These are phyloP conservation scores for Hevea brasiliensis DNA, from an alignment of 345 rosid species.

Conservation along the genomic window DNA sequence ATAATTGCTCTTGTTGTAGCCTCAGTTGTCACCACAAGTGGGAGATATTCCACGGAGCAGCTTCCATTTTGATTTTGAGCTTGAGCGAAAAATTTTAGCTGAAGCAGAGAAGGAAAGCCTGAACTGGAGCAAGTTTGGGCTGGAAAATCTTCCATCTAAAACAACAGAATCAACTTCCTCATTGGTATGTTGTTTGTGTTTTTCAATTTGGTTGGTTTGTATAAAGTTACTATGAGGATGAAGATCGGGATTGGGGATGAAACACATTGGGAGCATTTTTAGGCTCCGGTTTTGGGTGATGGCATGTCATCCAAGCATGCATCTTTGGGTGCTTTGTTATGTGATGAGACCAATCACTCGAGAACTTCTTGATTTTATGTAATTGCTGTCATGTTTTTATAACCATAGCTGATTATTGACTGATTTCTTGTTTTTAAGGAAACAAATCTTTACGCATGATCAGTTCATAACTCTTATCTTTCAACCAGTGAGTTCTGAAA, in stretches of 20 bases:
- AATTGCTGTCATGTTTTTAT: not conserved
- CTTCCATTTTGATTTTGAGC: slow-evolving; percentile 73
- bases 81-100: slow-evolving; percentile 66
- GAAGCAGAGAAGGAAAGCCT: slow-evolving; percentile 72
- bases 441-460: not conserved
- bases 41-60: slow-evolving; percentile 75
- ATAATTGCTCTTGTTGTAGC: slow-evolving; percentile 46
- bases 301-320: not conserved
- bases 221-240: not conserved
- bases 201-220: not conserved
- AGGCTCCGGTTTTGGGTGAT: not conserved
- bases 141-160: slow-evolving; percentile 58
- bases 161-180: slow-evolving; percentile 47
- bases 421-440: not conserved
- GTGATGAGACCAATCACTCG: not conserved
- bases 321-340: not conserved
- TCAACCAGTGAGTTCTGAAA: not conserved
- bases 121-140: slow-evolving; percentile 69
- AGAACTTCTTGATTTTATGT: not conserved
- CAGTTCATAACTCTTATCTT: not conserved
- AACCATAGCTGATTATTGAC: not conserved
- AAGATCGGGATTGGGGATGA: not conserved
- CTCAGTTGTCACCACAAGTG: slow-evolving; percentile 51
- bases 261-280: not conserved
- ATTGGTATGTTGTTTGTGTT: slow-evolving; percentile 33